A percentile compares a stretch with the other conserved stretches of the same genome.
phyloP scores from a whole-genome alignment of 225 moss, liverwort and hornwort species.

The Ulota crispa region DNA sequence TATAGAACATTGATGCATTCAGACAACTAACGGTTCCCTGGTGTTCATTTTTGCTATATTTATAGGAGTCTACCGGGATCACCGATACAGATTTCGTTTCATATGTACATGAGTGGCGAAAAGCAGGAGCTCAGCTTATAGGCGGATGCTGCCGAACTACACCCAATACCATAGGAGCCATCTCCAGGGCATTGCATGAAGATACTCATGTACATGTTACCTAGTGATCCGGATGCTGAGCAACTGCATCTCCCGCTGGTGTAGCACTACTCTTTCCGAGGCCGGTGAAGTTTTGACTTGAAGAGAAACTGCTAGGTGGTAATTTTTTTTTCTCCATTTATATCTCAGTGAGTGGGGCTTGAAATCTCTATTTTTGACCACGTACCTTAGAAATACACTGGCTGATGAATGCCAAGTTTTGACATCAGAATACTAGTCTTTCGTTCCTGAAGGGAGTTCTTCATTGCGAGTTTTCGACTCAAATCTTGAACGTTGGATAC shows the following conservation, averaged over 20 bases:
- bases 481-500: neutral
- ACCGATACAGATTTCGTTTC: constrained; percentile 72
- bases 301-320: constrained; percentile 13
- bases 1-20: neutral
- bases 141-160: constrained; percentile 98
- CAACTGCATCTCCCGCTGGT: constrained; percentile 2
- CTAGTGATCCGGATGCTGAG: constrained; percentile 15
- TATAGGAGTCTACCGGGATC: constrained; percentile 58
- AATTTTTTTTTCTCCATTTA: constrained; percentile 1
- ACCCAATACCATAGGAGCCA: constrained; percentile 78
- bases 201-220: constrained; percentile 18
- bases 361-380: neutral
- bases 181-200: constrained; percentile 52
- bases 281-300: constrained; percentile 1
- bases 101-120: constrained; percentile 74
- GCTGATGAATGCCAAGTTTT: constrained; percentile 6
- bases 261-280: neutral
- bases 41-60: constrained; percentile 7
- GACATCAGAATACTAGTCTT: neutral
- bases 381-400: neutral
- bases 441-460: neutral
- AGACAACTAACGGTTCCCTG: neutral
- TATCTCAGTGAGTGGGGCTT: neutral
- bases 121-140: constrained; percentile 88
- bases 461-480: neutral